phyloP scores from a whole-genome alignment of 768 basidiomycete genomes.

The Lactarius evosmus region DNA sequence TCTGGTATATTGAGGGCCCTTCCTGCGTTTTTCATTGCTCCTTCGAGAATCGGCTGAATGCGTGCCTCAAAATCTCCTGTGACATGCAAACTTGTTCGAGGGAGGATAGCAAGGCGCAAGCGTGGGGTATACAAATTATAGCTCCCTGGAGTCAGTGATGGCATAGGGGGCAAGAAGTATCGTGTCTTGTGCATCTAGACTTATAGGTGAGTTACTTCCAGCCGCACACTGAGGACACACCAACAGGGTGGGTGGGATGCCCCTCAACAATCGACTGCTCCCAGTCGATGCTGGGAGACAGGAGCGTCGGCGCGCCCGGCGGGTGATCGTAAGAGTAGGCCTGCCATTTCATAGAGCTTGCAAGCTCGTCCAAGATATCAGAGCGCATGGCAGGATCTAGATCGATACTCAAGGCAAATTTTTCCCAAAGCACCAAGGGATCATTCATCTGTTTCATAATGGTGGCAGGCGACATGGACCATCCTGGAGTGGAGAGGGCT shows the following conservation, averaged over 20 bases:
- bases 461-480: slow-evolving; percentile 2
- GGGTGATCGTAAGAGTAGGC: slow-evolving; percentile 50
- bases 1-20: slow-evolving; percentile 36
- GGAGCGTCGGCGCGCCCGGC: slow-evolving; percentile 43
- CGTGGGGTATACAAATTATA: slow-evolving; percentile 50
- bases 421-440: slow-evolving; percentile 44
- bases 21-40: slow-evolving; percentile 41
- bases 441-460: slow-evolving; percentile 24
- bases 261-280: slow-evolving; percentile 61
- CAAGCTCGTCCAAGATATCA: slow-evolving; percentile 48
- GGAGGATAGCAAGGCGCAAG: slow-evolving; percentile 48
- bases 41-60: slow-evolving; percentile 41
- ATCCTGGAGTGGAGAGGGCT: slow-evolving; percentile 3
- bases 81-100: slow-evolving; percentile 42
- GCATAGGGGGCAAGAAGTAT: slow-evolving; percentile 49
- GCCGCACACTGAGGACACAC: slow-evolving; percentile 12
- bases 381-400: slow-evolving; percentile 37
- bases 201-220: not conserved
- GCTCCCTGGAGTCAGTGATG: slow-evolving; percentile 43
- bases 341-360: slow-evolving; percentile 54
- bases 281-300: slow-evolving; percentile 53
- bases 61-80: slow-evolving; percentile 51
- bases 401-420: slow-evolving; percentile 39
- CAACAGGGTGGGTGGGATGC: slow-evolving; percentile 57
- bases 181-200: slow-evolving; percentile 59